These are phyloP conservation scores for Colletotrichum spaethianum DNA, from an alignment of 2,329 filamentous ascomycete species.

Conservation along the genomic window DNA sequence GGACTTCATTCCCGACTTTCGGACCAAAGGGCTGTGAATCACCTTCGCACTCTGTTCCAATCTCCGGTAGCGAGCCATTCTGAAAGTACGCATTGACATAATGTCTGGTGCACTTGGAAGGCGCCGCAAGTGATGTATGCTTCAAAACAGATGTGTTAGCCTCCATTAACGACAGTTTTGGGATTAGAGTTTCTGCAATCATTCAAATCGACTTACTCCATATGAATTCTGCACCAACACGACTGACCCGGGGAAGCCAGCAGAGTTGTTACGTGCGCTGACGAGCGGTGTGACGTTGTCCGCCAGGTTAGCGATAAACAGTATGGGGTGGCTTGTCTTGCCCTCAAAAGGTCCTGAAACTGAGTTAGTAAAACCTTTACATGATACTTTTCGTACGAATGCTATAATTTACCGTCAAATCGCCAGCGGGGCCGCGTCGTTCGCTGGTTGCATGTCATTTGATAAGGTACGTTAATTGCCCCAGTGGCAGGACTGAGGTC, in stretches of 20 bases:
- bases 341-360: constrained; percentile 46
- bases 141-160: constrained; percentile 42
- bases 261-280: constrained; percentile 61
- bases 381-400: too few relatives aligned
- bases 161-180: neutral
- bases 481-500: constrained; percentile 59
- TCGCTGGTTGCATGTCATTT: constrained; percentile 56
- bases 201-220: constrained; percentile 55
- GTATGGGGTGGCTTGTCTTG: constrained; percentile 58
- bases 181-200: too few relatives aligned
- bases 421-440: constrained; percentile 56
- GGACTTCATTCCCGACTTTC: neutral
- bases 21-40: constrained; percentile 59
- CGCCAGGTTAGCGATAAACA: constrained; percentile 60
- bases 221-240: constrained; percentile 65
- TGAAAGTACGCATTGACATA: constrained; percentile 62
- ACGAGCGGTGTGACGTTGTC: constrained; percentile 65
- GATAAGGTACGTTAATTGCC: constrained; percentile 58
- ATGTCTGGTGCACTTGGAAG: constrained; percentile 60
- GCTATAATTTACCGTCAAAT: constrained; percentile 49
- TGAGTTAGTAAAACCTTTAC: neutral
- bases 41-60: constrained; percentile 61
- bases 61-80: constrained; percentile 59
- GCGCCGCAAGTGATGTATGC: constrained; percentile 65
- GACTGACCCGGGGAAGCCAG: constrained; percentile 60